Conservation (phyloP, 345 rosid genomes). For the Lepidium aucheri region DNA sequence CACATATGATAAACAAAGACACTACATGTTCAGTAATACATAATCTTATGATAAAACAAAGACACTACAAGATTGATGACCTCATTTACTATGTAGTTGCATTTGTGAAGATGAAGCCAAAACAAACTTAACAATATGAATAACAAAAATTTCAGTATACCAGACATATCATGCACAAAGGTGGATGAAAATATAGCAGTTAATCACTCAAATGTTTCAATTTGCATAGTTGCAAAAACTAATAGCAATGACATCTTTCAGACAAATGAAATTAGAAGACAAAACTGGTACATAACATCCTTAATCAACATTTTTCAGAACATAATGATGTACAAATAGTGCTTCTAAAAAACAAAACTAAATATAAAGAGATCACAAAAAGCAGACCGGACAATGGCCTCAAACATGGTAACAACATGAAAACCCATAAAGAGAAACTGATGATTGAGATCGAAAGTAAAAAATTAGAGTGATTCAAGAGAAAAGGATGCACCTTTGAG, state of each 20-base stretch:
- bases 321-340: no score
- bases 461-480: not conserved
- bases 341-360: not conserved
- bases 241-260: not conserved
- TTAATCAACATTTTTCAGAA: no score
- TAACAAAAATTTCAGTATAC: not conserved
- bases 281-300: slow-evolving; percentile 89
- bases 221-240: not conserved
- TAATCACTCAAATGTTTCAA: slow-evolving; percentile 3
- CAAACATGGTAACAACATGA: not conserved
- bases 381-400: not conserved
- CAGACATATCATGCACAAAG: not conserved
- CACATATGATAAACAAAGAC: no score
- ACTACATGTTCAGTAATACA: no score
- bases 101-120: not conserved
- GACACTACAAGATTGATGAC: slow-evolving; percentile 1
- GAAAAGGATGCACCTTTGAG: slow-evolving; percentile 10
- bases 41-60: no score
- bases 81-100: not conserved
- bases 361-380: not conserved
- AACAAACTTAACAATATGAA: not conserved
- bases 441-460: not conserved
- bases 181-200: not conserved
- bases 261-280: slow-evolving; percentile 17
- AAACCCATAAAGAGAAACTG: not conserved